Evolutionary conservation across 2,329 filamentous ascomycete genomes (phyloP), one percentile per base, ranked within the genome.

Genomic region (Arthrobotrys conoides): DNA sequence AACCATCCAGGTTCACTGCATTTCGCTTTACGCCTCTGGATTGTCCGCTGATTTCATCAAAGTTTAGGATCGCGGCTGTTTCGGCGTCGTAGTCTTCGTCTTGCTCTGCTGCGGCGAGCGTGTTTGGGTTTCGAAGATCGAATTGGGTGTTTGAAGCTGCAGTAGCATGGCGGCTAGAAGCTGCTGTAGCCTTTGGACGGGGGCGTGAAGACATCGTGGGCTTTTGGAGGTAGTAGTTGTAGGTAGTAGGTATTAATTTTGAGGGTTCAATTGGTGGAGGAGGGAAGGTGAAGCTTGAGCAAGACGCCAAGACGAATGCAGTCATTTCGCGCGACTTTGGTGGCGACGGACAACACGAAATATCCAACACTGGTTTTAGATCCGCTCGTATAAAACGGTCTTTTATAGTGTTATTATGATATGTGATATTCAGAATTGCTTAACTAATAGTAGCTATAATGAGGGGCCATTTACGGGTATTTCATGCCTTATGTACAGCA

Each of bases 1-100:
- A 99, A 64, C 96, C 96, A 83, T 98, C 96, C 48, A 99, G 90
- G 83, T 98, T 97, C 70, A 99, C 93, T 0, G 95, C 96, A 81
- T 95, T 95, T 80, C 96, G 93, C 84, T 97, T 97, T 0, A 93
- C 93, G 48, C 90, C 89, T 36, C 89, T 88, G 0, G 89, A 89
- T 18, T 90, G 88, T 66, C 88, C 88, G 16, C 94, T 94, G 80
- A 98, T 97, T 46, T 97, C 94, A 83, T 98, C 96, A 22, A 94
- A 93, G 64, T 97, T 93, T 8, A 99, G 89, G 30, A 95, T 89
- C 0, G 90, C 89, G 82, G 94, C 87, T 22, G 75, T 73, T 57
- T 85, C 79, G 5, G 82, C 83, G 5, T 85, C 85, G 30, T 86
- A 84, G 3, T 86, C 86, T 0, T 84, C 57, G 57, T 41, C 57